Conservation (phyloP, 805 yeast genomes). For the Wickerhamiella lipophila region DNA sequence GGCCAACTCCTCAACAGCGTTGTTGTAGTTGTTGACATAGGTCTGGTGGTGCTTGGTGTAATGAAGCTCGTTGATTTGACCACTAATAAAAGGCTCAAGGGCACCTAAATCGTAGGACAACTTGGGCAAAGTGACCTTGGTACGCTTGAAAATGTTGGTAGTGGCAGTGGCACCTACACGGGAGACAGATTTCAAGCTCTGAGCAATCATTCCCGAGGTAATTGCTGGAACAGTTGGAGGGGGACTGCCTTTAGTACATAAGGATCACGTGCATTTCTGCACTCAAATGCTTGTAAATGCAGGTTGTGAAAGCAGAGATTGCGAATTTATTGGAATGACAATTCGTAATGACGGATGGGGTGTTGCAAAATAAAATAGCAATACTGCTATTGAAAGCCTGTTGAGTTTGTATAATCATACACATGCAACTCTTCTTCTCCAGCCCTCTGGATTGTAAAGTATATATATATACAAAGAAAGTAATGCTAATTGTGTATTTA, state of each 20-base stretch:
- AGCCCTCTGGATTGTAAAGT: too few relatives aligned
- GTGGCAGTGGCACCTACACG: constrained; percentile 2
- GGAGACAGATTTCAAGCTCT: background rate
- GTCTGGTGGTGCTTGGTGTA: constrained; percentile 89
- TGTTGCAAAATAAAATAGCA: too few relatives aligned
- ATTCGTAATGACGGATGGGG: too few relatives aligned
- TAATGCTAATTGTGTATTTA: too few relatives aligned
- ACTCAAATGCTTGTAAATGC: background rate
- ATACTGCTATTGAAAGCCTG: too few relatives aligned
- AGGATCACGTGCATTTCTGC: background rate
- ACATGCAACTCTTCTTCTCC: too few relatives aligned
- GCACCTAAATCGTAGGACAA: constrained; percentile 75
- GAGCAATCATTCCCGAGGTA: background rate
- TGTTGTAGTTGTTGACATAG: constrained; percentile 73
- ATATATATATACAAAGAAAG: too few relatives aligned
- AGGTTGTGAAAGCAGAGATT: too few relatives aligned
- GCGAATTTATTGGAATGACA: background rate
- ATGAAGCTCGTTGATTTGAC: constrained; percentile 72
- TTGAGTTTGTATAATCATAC: too few relatives aligned
- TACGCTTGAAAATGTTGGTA: constrained; percentile 29
- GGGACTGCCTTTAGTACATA: background rate
- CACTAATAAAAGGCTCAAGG: constrained; percentile 75
- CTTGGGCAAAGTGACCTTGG: constrained; percentile 66
- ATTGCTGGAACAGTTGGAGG: background rate
- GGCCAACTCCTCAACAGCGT: constrained; percentile 58